These are phyloP conservation scores for Ganoderma resinaceum DNA, from an alignment of 1,284 basidiomycete species.

Conservation along the genomic window DNA sequence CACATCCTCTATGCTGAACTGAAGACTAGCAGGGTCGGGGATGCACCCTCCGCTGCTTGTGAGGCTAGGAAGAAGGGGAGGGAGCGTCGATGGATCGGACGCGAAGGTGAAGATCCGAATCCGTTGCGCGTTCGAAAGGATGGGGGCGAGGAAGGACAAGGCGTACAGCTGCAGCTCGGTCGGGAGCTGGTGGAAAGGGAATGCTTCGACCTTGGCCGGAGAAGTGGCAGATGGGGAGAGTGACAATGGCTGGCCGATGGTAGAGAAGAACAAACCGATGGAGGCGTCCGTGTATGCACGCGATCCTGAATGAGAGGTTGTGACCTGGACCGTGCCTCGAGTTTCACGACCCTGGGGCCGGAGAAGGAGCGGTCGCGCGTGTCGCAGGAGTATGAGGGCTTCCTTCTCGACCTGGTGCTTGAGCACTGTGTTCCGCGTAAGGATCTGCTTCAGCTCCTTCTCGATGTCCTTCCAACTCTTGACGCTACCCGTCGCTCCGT, in stretches of 20 bases:
- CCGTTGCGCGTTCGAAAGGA: constrained; percentile 62
- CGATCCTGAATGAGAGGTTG: constrained; percentile 25
- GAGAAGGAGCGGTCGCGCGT: constrained; percentile 58
- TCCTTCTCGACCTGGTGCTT: constrained; percentile 54
- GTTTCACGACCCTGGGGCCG: constrained; percentile 24
- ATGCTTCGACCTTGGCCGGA: constrained; percentile 21
- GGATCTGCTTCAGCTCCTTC: constrained; percentile 45
- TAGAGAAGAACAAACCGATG: constrained; percentile 24
- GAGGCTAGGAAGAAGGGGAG: constrained; percentile 49
- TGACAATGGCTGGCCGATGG: constrained; percentile 24
- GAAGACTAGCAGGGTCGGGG: constrained; percentile 43
- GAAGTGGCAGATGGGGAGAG: constrained; percentile 5
- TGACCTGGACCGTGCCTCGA: background rate
- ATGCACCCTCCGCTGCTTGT: constrained; percentile 35
- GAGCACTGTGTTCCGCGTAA: constrained; percentile 57
- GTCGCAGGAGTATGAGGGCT: constrained; percentile 58
- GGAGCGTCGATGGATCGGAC: constrained; percentile 60
- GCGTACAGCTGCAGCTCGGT: constrained; percentile 66
- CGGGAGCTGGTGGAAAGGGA: constrained; percentile 56
- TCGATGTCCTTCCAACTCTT: constrained; percentile 47
- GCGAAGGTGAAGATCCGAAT: constrained; percentile 64
- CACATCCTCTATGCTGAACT: constrained; percentile 27
- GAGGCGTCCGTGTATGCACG: constrained; percentile 22
- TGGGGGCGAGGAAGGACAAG: constrained; percentile 63
- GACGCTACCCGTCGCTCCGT: constrained; percentile 14